These are phyloP conservation scores for Rhynchosporium secalis DNA, from an alignment of 2,329 filamentous ascomycete genomes.

Conservation along the genomic window DNA sequence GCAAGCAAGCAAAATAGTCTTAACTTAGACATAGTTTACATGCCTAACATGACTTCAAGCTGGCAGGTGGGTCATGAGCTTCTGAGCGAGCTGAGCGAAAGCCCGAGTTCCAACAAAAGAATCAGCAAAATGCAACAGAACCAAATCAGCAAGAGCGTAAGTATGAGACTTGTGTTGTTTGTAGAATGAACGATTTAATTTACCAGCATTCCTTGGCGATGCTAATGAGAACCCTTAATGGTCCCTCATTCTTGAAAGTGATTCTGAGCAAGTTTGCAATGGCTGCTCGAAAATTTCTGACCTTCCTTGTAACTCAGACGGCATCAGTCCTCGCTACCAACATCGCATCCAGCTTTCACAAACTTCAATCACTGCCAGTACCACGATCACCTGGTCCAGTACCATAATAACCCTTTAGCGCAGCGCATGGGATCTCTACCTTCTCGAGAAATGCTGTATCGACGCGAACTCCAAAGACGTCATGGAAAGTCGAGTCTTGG, in stretches of 20 bases:
- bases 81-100: too few species aligned
- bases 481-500: slow-evolving; percentile 13
- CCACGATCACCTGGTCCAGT: slow-evolving; percentile 17
- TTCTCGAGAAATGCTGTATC: slow-evolving; percentile 45
- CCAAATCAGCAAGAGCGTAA: too few species aligned
- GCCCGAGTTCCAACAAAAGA: too few species aligned
- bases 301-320: neutral
- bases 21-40: too few species aligned
- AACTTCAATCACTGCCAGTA: neutral
- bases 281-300: too few species aligned
- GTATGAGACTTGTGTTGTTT: too few species aligned
- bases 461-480: slow-evolving; percentile 41
- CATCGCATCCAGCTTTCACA: too few species aligned
- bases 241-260: neutral
- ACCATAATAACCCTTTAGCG: slow-evolving; percentile 29
- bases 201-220: neutral
- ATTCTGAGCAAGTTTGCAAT: neutral
- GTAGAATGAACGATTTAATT: too few species aligned
- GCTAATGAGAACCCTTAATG: neutral
- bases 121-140: too few species aligned
- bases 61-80: too few species aligned
- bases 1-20: too few species aligned
- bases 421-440: slow-evolving; percentile 38
- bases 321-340: neutral
- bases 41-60: too few species aligned